phyloP scores from a whole-genome alignment of 208 protist species.

The Willaertia magna region DNA sequence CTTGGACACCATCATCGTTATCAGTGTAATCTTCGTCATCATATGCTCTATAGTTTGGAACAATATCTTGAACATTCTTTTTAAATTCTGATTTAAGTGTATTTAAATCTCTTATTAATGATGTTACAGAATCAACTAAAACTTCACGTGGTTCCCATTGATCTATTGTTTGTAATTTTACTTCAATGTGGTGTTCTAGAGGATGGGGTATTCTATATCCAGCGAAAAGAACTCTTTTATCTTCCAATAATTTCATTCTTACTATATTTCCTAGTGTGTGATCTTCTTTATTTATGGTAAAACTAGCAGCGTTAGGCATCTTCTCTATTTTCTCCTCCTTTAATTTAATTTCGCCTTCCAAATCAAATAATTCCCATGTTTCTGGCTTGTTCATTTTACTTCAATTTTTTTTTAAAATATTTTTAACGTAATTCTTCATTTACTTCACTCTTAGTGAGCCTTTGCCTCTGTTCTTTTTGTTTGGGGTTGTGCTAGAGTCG shows the following conservation, averaged over 20 bases:
- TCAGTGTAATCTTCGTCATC: not conserved
- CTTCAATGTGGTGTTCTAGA: constrained; percentile 33
- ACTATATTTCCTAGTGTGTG: constrained; percentile 50
- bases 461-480: too few species aligned
- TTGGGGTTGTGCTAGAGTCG: too few species aligned
- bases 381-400: constrained; percentile 12
- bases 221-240: not conserved
- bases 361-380: not conserved
- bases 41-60: not conserved
- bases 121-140: not conserved
- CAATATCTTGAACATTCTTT: not conserved
- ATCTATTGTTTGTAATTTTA: constrained; percentile 38
- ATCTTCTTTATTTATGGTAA: constrained; percentile 45
- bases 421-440: too few species aligned
- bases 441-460: too few species aligned
- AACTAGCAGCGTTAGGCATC: constrained; percentile 36
- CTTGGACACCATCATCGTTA: not conserved
- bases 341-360: constrained; percentile 17
- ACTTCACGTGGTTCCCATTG: constrained; percentile 20
- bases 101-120: not conserved
- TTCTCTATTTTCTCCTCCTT: constrained; percentile 31
- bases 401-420: too few species aligned
- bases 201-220: constrained; percentile 48
- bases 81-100: not conserved
- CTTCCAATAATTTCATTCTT: constrained; percentile 28